Base-by-base conservation (phyloP, 2,329 filamentous ascomycete species). In the Microdochium nivale region DNA sequence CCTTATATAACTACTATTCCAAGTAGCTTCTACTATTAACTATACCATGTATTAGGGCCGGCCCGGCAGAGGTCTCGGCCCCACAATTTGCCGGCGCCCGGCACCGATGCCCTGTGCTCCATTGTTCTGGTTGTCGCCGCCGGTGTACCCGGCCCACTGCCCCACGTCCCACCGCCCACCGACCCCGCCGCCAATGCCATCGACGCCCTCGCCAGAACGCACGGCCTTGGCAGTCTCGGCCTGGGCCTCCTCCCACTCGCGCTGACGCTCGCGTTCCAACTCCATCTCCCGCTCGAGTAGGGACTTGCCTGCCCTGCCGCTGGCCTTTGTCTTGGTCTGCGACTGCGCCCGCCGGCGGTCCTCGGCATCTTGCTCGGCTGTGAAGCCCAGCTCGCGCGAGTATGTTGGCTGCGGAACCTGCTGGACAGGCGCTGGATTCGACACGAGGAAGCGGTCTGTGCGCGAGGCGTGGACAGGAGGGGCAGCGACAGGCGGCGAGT, bases 221-320 rank as follows among this genome's bases (percentile, higher is more conserved):
- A 74, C 72, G 0, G 79, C 76, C 51, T 76, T 76, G 23, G 80
- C 78, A 19, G 81, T 79, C 57, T 80, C 81, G 61, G 81, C 75
- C 67, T 92, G 88, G 1, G 81, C 74, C 55, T 87, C 81, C 65
- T 94, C 88, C 88, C 88, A 91, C 65, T 91, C 87, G 52, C 76
- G 78, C 69, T 91, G 87, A 14, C 87, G 75, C 70, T 89, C 81
- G 9, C 87, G 76, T 67, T 91, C 87, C 64, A 86, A 75, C 65
- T 91, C 87, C 85, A 90, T 90, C 67, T 91, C 87, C 25, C 85
- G 80, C 68, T 90, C 87, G 1, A 90, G 77, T 10, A 90, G 74
- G 0, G 83, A 87, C 70, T 86, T 87, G 56, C 77, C 77, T 1
- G 82, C 82, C 78, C 78, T 82, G 0, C 80, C 81, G 25, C 73